Evolutionary conservation across 331 rosid genomes (phyloP), one percentile per base, ranked within the genome.

Genomic region (Malus hybrid): DNA sequence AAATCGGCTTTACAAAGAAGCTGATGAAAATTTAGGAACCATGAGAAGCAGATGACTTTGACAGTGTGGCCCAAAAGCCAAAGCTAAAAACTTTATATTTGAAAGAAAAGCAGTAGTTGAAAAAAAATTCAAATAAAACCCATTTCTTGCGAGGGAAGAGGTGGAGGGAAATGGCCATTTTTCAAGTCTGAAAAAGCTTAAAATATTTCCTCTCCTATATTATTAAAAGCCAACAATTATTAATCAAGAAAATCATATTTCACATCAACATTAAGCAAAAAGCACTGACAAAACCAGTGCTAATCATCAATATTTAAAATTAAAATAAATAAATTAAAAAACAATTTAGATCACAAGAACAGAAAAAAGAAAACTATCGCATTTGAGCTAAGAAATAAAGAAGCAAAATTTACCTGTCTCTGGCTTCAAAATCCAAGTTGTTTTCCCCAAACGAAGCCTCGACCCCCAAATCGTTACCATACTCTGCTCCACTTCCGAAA

Each of bases 401-500:
- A 46, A 34, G 15, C 14, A 33, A 66, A 68, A 36, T 27, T 15
- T 80, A 88, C 93, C 96, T 92, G 69, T 89, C 88, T 76, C 81
- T 80, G 74, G 57, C 72, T 31, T 91, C 87, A 48, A 80, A 18
- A 32, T 88, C 93, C 36, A 78, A 76, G 65, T 82, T 39, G 65
- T 88, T 93, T 63, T 90, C 91, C 28, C 90, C 92, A 20, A 83
- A 84, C 4, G 92, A 89, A 76, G 86, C 86, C 46, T 90, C 94
- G 7, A 72, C 32, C 52, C 67, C 34, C 20, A 63, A 29, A 72
- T 80, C 91, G 70, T 28, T 71, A 60, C 80, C 69, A 54, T 36
- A 84, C 54, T 70, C 88, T 33, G 70, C 68, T 61, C 48, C 75
- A 44, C 12, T 10, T 11, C n/a, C 69, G 7, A 27, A 9, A 69